Evolutionary conservation across 202 grass and related monocot genomes (phyloP).

Genomic region (Panicum hallii): DNA sequence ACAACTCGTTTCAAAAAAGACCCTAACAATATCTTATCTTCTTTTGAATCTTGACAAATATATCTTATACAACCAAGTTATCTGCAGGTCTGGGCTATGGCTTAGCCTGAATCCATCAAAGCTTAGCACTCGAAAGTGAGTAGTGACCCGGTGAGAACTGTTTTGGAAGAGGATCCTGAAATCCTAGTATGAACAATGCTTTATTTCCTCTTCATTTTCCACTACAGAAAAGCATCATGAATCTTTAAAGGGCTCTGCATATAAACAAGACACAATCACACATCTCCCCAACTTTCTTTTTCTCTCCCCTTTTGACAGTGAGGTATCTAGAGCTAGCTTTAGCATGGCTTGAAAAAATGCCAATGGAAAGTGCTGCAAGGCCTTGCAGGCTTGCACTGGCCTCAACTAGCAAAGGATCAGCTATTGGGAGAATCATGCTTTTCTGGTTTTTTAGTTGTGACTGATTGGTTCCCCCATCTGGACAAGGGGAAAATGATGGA

Average conservation of each 20-base stretch:
- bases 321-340: slow-evolving; percentile 46
- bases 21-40: background rate
- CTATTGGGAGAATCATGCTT: slow-evolving; percentile 21
- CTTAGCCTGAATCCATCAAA: background rate
- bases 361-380: slow-evolving; percentile 32
- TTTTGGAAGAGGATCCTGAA: background rate
- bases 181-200: slow-evolving; percentile 47
- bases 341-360: slow-evolving; percentile 33
- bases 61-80: background rate
- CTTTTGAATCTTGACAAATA: background rate
- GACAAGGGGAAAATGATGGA: slow-evolving; percentile 46
- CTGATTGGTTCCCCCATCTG: slow-evolving; percentile 37
- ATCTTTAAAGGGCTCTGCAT: slow-evolving; percentile 29
- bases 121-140: background rate
- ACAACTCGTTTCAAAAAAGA: background rate
- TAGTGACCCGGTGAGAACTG: background rate
- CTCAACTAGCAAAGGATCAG: slow-evolving; percentile 46
- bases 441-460: slow-evolving; percentile 41
- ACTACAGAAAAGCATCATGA: slow-evolving; percentile 31
- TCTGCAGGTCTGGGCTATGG: background rate
- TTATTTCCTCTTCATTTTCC: slow-evolving; percentile 38
- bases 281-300: slow-evolving; percentile 26
- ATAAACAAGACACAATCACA: slow-evolving; percentile 30
- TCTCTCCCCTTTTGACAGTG: slow-evolving; percentile 31
- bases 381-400: slow-evolving; percentile 45